Evolutionary conservation across 2,329 filamentous ascomycete species (phyloP).

Genomic region (Xylaria sp.): DNA sequence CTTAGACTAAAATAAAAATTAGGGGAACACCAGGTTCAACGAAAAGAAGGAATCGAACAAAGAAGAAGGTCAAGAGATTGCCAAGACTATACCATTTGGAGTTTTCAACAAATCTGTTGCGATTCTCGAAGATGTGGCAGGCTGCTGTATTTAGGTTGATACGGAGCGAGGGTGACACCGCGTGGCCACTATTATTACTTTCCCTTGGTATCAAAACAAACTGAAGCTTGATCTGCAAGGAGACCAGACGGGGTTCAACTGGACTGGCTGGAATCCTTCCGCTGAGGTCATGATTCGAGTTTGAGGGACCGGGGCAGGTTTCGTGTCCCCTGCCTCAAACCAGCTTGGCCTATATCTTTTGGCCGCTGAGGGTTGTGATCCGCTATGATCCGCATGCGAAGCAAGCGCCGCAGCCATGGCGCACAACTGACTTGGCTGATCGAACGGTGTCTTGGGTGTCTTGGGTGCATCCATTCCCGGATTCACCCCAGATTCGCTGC

Average conservation of each 20-base stretch:
- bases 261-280: constrained; percentile 26
- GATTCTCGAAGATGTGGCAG: constrained; percentile 1
- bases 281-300: constrained; percentile 41
- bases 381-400: constrained; percentile 30
- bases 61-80: constrained; percentile 17
- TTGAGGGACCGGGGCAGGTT: constrained; percentile 40
- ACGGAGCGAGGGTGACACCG: not conserved
- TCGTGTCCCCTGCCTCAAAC: constrained; percentile 45
- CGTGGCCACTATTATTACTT: not conserved
- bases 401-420: constrained; percentile 28
- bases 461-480: constrained; percentile 34
- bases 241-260: constrained; percentile 5
- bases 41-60: constrained; percentile 39
- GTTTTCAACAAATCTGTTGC: not conserved
- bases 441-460: constrained; percentile 39
- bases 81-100: constrained; percentile 35
- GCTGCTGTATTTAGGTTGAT: not conserved
- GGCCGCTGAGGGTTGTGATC: constrained; percentile 25
- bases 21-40: constrained; percentile 47
- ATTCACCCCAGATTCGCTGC: constrained; percentile 11
- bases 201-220: constrained; percentile 17
- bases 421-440: constrained; percentile 38
- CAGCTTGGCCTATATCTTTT: constrained; percentile 33
- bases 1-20: constrained; percentile 37
- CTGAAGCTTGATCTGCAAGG: constrained; percentile 18